Conservation (phyloP, 192 early-diverging fungal genomes). For the Spizellomyces sp. region DNA sequence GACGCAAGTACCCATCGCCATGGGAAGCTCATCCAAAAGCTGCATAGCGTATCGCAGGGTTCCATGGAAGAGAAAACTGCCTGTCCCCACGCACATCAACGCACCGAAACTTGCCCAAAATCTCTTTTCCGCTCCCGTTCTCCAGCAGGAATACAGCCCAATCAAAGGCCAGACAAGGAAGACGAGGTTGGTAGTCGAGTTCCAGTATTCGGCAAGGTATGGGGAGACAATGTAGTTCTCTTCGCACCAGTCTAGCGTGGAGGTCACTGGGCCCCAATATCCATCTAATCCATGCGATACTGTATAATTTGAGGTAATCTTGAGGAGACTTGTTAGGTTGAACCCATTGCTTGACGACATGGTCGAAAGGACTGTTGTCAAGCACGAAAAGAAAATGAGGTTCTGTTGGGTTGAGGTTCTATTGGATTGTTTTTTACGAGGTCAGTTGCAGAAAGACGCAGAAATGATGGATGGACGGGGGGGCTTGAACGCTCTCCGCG, state of each 20-base stretch:
- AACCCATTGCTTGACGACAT: not conserved
- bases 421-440: not conserved
- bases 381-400: not conserved
- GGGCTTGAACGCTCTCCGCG: too few species aligned
- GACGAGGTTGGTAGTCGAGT: constrained; percentile 70
- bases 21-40: constrained; percentile 81
- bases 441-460: too few species aligned
- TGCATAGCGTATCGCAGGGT: constrained; percentile 74
- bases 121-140: constrained; percentile 52
- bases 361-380: not conserved
- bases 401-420: not conserved
- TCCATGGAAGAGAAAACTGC: constrained; percentile 79
- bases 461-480: too few species aligned
- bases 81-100: constrained; percentile 68
- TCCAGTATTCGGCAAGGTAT: constrained; percentile 81
- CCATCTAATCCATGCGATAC: constrained; percentile 3
- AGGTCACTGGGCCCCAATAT: constrained; percentile 41
- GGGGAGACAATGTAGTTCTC: constrained; percentile 71
- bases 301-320: not conserved
- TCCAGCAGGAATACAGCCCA: constrained; percentile 57
- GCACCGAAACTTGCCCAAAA: constrained; percentile 60
- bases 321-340: constrained; percentile 3
- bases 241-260: constrained; percentile 71
- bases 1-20: constrained; percentile 36
- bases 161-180: constrained; percentile 64